These are phyloP conservation scores for Botrytis porri DNA, from an alignment of 2,329 filamentous ascomycete species.

Conservation along the genomic window DNA sequence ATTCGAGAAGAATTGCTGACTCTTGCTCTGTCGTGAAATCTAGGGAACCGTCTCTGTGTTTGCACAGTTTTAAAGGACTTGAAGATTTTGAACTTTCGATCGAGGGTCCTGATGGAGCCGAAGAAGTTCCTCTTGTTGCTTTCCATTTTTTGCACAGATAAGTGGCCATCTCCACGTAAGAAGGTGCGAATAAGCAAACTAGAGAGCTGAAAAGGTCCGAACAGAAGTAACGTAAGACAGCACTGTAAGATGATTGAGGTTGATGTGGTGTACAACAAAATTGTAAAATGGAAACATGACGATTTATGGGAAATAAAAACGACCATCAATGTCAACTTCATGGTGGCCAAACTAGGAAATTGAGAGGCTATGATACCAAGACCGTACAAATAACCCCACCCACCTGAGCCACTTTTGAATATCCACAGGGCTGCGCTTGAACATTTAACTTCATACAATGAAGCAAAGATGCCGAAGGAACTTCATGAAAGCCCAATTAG, in stretches of 20 bases:
- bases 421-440: not conserved
- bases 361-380: not conserved
- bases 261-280: not conserved
- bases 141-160: conserved; percentile 18
- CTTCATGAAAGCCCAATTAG: not conserved
- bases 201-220: not conserved
- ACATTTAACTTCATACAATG: not conserved
- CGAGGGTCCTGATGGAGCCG: not conserved
- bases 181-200: not conserved
- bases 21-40: not conserved
- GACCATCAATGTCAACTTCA: not conserved
- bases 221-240: not conserved
- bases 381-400: not conserved
- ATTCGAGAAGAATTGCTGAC: not conserved
- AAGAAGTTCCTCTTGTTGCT: not conserved
- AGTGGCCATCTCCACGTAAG: not conserved
- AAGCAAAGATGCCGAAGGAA: not conserved
- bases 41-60: not conserved
- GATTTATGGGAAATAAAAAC: not conserved
- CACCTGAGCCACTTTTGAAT: not conserved
- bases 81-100: not conserved
- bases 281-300: not conserved
- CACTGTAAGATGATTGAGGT: not conserved
- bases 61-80: not conserved
- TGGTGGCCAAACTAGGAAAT: not conserved